Evolutionary conservation across 2,329 filamentous ascomycete genomes (phyloP).

Genomic region (Microcera coccophila): DNA sequence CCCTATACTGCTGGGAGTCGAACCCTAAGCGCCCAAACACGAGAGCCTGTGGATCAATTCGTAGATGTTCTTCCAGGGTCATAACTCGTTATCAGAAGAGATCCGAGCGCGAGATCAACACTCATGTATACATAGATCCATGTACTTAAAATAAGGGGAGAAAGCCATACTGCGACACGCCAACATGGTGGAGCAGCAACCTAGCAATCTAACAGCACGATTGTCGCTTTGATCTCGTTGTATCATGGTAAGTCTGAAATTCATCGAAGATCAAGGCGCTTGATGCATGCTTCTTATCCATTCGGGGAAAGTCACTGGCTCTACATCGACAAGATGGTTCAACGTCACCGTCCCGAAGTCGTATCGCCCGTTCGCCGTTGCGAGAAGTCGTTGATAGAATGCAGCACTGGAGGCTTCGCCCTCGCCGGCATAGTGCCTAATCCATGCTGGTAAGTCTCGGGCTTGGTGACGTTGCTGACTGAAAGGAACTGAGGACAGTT

Average conservation of each 20-base stretch:
- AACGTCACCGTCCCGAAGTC: slow-evolving; percentile 59
- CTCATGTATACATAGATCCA: background rate
- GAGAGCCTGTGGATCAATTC: too few species aligned
- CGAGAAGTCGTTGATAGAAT: slow-evolving; percentile 59
- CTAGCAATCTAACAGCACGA: background rate
- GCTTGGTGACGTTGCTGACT: slow-evolving; percentile 37
- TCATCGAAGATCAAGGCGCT: background rate
- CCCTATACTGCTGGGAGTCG: background rate
- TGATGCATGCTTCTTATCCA: slow-evolving; percentile 44
- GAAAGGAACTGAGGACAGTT: slow-evolving; percentile 36
- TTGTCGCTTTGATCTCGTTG: background rate
- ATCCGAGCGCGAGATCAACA: slow-evolving; percentile 13
- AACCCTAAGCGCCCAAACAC: background rate
- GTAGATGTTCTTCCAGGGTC: background rate
- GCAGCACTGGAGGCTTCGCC: slow-evolving; percentile 48
- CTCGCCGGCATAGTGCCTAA: slow-evolving; percentile 42
- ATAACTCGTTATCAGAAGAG: background rate
- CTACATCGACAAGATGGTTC: slow-evolving; percentile 48
- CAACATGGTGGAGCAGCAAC: too few species aligned
- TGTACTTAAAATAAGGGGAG: too few species aligned
- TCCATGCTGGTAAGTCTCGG: slow-evolving; percentile 38
- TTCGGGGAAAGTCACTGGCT: slow-evolving; percentile 48
- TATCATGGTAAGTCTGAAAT: background rate
- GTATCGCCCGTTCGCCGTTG: slow-evolving; percentile 65
- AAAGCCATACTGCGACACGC: too few species aligned